Base-by-base conservation (phyloP, 2,329 filamentous ascomycete genomes). In the Macroventuria anomochaeta region DNA sequence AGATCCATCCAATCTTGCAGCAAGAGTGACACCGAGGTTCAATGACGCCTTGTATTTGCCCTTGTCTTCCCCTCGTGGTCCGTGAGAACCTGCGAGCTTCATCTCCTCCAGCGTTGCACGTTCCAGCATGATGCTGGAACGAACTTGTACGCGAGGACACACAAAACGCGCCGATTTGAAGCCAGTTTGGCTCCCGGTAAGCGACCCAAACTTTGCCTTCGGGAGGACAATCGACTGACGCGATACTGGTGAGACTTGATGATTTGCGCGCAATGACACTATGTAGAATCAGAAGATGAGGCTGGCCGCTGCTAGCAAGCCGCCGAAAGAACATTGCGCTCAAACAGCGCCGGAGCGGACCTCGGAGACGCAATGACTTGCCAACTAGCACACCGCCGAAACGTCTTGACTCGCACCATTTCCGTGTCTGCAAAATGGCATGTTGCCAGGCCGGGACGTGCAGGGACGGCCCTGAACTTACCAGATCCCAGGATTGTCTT, bases 171-270 rank as follows among this genome's bases (percentile, higher is more conserved):
- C 50, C 23, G 46, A 50, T 26, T 41, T 28, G 13, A 26, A 37
- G 20, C 50, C 37, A 53, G 12, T 37, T 52, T 59, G 57, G 55
- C 37, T 55, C 49, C 56, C 56, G 58, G 53, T 50, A 44, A 61
- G 58, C 50, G 50, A 57, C 46, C 61, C 61, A 59, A 46, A 57
- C 34, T 54, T 36, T 41, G 25, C 13, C n/a, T 5, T 40, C 31
- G 39, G 39, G 29, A 40, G 29, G 29, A 15, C 25, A 46, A 53
- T 32, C 21, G 26, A 39, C 31, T 39, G 33, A 44, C 38, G 21
- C 39, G 33, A 38, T 23, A 44, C 21, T 44, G 44, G 44, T 54
- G 44, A 43, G 44, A 54, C 38, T 17, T 7, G 21, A 40, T 40
- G 23, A 40, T 49, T 44, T 49, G 46, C 44, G 44, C 39, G 51